Evolutionary conservation across 75 land plant species (phyloP).

Genomic region (Pinus taeda): DNA sequence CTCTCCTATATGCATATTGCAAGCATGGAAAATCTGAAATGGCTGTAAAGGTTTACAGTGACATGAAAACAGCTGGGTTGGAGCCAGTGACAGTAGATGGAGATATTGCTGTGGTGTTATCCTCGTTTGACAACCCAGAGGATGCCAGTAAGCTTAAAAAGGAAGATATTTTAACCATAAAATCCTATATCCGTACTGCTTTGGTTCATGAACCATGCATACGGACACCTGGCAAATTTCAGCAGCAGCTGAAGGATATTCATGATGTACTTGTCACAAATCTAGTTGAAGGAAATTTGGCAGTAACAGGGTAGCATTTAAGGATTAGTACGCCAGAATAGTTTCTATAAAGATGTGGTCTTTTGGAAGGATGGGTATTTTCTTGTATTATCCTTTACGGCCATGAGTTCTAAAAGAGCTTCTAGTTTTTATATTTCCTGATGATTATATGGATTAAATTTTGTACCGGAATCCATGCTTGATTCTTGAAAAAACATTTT

Average conservation of each 20-base stretch:
- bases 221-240: neutral
- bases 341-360: too few relatives aligned
- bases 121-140: constrained; percentile 1
- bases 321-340: too few relatives aligned
- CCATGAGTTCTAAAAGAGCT: too few relatives aligned
- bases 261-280: neutral
- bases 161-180: neutral
- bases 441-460: too few relatives aligned
- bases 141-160: neutral
- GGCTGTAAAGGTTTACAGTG: neutral
- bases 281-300: constrained; percentile 1
- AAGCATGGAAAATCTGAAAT: constrained; percentile 1
- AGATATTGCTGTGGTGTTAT: neutral
- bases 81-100: neutral
- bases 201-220: neutral
- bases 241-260: neutral
- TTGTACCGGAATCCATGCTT: too few relatives aligned
- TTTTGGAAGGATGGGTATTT: too few relatives aligned
- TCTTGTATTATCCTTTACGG: too few relatives aligned
- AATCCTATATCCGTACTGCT: neutral
- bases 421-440: too few relatives aligned
- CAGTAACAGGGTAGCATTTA: neutral
- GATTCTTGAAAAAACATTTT: too few relatives aligned
- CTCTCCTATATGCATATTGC: neutral
- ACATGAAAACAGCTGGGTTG: neutral